Evolutionary conservation across 2,329 filamentous ascomycete species (phyloP), one percentile per base, ranked within the genome.

Genomic region (Fusarium camptoceras): DNA sequence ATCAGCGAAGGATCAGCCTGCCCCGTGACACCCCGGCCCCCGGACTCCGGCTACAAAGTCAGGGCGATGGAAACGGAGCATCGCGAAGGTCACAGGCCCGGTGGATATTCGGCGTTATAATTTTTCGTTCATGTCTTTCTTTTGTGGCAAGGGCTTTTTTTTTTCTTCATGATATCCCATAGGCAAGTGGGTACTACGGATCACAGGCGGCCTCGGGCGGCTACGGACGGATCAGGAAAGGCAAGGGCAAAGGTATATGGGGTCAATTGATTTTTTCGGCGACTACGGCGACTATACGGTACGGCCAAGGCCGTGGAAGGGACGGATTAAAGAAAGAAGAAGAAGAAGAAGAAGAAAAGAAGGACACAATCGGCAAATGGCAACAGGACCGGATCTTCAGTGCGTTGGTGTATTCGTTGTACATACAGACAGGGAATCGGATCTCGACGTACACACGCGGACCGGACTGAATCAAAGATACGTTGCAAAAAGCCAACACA

Each of bases 121-220:
- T 54, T 66, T 65, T 61, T 63, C 56, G 39, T 48, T 55, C 55
- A 41, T 57, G 55, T 72, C 56, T 69, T 57, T 74, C 70, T 60
- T 66, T 72, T 72, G 63, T 73, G 66, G 63, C 69, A 66, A 62
- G 70, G 55, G 43, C 15, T 55, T 61, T 61, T 59, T 39, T 60
- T 72, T 31, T 64, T 39, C 54, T 56, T 75, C 61, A 75, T 75
- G 73, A 75, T 75, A 75, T 75, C 73, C 70, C 70, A 74, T 70
- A 43, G 59, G 62, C 60, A 69, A 74, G 73, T 74, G 73, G 71
- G 66, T 66, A 64, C 68, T 55, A 69, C 55, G 68, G 63, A 71
- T 66, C 50, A 67, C 59, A 64, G 66, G 59, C 58, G 72, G 59
- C 43, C 64, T 60, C 48, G 49, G 66, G 66, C 73, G 62, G 66